Conservation (phyloP, 768 basidiomycete genomes). For the Lyophyllum atratum region DNA sequence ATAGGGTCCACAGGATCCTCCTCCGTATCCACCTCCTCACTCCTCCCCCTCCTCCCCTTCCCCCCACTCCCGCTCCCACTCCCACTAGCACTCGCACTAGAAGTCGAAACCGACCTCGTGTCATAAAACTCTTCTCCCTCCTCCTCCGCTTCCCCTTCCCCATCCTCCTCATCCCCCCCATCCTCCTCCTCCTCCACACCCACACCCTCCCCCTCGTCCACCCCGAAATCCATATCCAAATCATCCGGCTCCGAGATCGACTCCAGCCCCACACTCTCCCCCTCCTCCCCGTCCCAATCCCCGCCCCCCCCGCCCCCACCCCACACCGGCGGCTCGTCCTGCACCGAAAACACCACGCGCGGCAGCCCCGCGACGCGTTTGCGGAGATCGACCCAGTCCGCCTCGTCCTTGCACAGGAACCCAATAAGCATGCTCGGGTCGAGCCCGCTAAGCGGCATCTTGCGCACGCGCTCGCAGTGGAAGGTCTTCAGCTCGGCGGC, state of each 20-base stretch:
- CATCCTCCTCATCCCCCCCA: conserved; percentile 25
- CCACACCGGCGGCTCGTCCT: conserved; percentile 87
- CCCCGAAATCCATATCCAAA: conserved; percentile 37
- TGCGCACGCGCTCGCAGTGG: conserved; percentile 93
- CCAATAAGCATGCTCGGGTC: conserved; percentile 98
- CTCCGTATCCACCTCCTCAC: conserved; percentile 66
- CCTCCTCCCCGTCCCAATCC: conserved; percentile 56
- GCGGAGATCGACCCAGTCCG: conserved; percentile 87
- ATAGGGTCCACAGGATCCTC: conserved; percentile 73
- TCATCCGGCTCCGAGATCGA: conserved; percentile 80
- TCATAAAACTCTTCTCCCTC: conserved; percentile 55
- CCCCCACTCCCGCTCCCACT: conserved; percentile 23
- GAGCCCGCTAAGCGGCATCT: conserved; percentile 88
- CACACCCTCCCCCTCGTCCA: conserved; percentile 25
- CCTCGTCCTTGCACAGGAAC: conserved; percentile 81
- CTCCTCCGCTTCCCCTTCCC: conserved; percentile 24
- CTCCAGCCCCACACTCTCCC: conserved; percentile 69
- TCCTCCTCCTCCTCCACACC: conserved; percentile 18
- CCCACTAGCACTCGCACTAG: conserved; percentile 40
- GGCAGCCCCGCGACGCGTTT: conserved; percentile 61
- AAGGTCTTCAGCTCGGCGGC: conserved; percentile 79
- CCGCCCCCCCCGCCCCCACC: too few species aligned
- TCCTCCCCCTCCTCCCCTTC: conserved; percentile 37
- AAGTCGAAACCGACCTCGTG: conserved; percentile 44
- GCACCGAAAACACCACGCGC: conserved; percentile 81